Percentiles rank a stretch among this genome's conserved stretches.
phyloP scores from a whole-genome alignment of 164 flowering plant genomes.

The Piper longum region DNA sequence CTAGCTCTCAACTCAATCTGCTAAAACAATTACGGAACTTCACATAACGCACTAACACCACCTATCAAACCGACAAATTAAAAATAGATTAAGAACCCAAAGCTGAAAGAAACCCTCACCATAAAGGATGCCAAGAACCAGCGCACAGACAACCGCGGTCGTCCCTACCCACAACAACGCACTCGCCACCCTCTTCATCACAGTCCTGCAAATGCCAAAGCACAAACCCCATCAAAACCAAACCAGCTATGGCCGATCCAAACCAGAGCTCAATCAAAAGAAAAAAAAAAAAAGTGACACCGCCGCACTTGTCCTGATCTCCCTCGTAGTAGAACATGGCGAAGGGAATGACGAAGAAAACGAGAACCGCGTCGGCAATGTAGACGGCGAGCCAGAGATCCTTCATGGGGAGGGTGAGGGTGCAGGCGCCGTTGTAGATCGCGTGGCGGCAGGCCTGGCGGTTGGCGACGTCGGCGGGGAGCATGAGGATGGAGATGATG shows the following conservation, averaged over 20 bases:
- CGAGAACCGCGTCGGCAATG: slow-evolving; percentile 77
- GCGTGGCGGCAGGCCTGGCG: slow-evolving; percentile 87
- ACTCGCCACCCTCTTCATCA: slow-evolving; percentile 45
- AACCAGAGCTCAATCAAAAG: background rate
- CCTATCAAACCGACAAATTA: too few species aligned
- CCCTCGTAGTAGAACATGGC: slow-evolving; percentile 98
- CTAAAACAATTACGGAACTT: too few species aligned
- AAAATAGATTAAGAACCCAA: background rate
- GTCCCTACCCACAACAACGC: slow-evolving; percentile 44
- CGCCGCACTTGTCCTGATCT: slow-evolving; percentile 80
- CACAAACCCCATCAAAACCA: background rate
- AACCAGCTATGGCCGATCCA: background rate
- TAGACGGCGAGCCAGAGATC: slow-evolving; percentile 86
- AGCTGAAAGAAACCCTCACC: slow-evolving; percentile 24
- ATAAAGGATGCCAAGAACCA: slow-evolving; percentile 53
- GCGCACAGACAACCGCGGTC: slow-evolving; percentile 53
- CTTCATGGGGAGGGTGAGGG: slow-evolving; percentile 89
- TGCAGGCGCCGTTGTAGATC: slow-evolving; percentile 92
- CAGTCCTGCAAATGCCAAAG: slow-evolving; percentile 26
- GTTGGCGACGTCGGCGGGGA: slow-evolving; percentile 97
- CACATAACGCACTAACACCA: too few species aligned
- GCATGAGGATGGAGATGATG: slow-evolving; percentile 83
- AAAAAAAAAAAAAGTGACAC: background rate
- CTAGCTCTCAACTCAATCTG: too few species aligned
- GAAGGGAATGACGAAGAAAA: slow-evolving; percentile 88